Evolutionary conservation across 2,329 filamentous ascomycete species (phyloP).

Genomic region (Fusarium sp.): DNA sequence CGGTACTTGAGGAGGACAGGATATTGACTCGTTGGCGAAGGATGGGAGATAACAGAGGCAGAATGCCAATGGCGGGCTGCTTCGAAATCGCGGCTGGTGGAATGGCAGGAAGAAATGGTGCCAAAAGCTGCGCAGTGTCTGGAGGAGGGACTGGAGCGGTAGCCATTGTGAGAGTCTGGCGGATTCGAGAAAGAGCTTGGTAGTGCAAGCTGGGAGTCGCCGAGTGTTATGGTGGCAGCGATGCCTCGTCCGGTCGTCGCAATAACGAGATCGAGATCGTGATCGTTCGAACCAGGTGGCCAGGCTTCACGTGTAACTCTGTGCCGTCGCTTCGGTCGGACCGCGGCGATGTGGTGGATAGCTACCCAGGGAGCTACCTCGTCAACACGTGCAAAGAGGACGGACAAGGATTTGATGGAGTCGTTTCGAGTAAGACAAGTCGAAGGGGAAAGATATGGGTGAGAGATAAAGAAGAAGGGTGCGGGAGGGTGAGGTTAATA

Average conservation of each 20-base stretch:
- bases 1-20: constrained; percentile 68
- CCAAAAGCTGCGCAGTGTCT: constrained; percentile 60
- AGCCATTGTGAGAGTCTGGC: constrained; percentile 42
- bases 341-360: constrained; percentile 14
- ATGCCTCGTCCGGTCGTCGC: constrained; percentile 2
- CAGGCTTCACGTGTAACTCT: constrained; percentile 32
- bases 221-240: constrained; percentile 9
- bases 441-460: not conserved
- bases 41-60: constrained; percentile 74
- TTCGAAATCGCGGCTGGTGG: constrained; percentile 69
- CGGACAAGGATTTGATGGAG: constrained; percentile 6
- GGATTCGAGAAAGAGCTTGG: not conserved
- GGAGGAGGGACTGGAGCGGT: constrained; percentile 54
- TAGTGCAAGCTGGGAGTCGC: not conserved
- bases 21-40: constrained; percentile 75
- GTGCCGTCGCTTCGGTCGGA: constrained; percentile 21
- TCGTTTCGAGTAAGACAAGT: not conserved
- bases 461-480: not conserved
- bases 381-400: constrained; percentile 24
- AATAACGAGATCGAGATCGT: constrained; percentile 6
- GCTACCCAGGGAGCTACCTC: not conserved
- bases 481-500: constrained; percentile 12
- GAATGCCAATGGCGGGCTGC: constrained; percentile 65
- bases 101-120: constrained; percentile 69
- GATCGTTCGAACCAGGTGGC: constrained; percentile 1